Evolutionary conservation across 345 rosid species (phyloP).

Genomic region (Camelina neglecta): DNA sequence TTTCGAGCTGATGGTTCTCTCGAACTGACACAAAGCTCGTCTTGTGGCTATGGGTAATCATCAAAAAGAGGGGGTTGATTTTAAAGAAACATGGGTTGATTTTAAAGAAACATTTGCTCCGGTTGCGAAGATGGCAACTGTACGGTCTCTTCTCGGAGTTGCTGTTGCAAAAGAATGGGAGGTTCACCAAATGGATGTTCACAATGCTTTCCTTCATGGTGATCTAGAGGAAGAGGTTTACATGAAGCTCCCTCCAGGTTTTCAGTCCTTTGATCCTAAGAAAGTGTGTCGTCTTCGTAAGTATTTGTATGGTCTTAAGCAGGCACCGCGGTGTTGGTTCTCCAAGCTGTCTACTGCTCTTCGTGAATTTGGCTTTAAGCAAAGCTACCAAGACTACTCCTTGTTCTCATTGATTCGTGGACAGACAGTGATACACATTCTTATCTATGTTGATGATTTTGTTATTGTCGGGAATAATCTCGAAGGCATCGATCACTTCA

Average conservation of each 20-base stretch:
- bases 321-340: not conserved
- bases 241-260: not conserved
- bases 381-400: not conserved
- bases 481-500: fast-evolving
- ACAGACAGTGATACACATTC: fast-evolving
- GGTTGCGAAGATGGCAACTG: too few relatives aligned
- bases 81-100: too few relatives aligned
- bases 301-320: not conserved
- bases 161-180: not conserved
- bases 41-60: too few relatives aligned
- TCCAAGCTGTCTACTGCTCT: not conserved
- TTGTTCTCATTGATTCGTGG: not conserved
- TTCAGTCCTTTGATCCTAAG: fast-evolving
- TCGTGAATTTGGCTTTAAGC: too few relatives aligned
- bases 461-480: not conserved
- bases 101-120: too few relatives aligned
- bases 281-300: not conserved
- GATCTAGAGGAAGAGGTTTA: not conserved
- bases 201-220: not conserved
- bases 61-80: not conserved
- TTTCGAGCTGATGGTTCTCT: too few relatives aligned
- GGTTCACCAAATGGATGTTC: not conserved
- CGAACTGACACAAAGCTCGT: too few relatives aligned
- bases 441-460: not conserved
- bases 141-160: too few relatives aligned